Evolutionary conservation across 176 grass and related monocot species (phyloP).

Genomic region (Oropetium thomaeum): DNA sequence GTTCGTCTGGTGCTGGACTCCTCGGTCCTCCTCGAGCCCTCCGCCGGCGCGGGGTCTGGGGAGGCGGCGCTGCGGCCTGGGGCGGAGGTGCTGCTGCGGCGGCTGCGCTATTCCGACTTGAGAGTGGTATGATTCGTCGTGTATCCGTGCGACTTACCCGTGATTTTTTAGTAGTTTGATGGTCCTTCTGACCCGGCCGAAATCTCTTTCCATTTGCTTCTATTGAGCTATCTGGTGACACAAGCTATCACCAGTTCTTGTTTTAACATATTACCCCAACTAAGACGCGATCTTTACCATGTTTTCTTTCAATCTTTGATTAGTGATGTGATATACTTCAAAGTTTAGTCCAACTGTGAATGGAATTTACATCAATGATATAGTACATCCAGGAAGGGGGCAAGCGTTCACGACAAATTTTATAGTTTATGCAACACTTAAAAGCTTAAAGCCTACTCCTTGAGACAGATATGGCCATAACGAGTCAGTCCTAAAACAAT

Average conservation of each 20-base stretch:
- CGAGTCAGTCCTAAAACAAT: background rate
- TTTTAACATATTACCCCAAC: background rate
- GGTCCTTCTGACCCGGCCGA: background rate
- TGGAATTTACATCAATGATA: background rate
- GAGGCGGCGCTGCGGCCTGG: constrained; percentile 23
- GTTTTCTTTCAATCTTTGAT: background rate
- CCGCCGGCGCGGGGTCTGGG: background rate
- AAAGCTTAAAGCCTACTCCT: background rate
- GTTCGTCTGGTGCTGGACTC: constrained; percentile 44
- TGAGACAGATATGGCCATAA: background rate
- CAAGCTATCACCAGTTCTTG: background rate
- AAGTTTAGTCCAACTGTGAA: background rate
- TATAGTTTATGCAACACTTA: background rate
- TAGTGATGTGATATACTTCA: background rate
- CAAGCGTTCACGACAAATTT: background rate
- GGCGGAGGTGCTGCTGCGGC: constrained; percentile 39
- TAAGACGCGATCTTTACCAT: background rate
- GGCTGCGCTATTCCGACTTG: constrained; percentile 47
- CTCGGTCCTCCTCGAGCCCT: constrained; percentile 36
- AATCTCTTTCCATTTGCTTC: background rate
- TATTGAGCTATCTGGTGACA: background rate
- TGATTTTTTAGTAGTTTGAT: background rate
- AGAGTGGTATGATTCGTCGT: constrained; percentile 36
- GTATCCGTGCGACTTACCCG: background rate
- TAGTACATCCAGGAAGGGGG: background rate